A percentile compares a stretch with the other conserved stretches of the same genome.
Evolutionary conservation across 768 basidiomycete species (phyloP).

Genomic region (Boletus vinaceobasis): DNA sequence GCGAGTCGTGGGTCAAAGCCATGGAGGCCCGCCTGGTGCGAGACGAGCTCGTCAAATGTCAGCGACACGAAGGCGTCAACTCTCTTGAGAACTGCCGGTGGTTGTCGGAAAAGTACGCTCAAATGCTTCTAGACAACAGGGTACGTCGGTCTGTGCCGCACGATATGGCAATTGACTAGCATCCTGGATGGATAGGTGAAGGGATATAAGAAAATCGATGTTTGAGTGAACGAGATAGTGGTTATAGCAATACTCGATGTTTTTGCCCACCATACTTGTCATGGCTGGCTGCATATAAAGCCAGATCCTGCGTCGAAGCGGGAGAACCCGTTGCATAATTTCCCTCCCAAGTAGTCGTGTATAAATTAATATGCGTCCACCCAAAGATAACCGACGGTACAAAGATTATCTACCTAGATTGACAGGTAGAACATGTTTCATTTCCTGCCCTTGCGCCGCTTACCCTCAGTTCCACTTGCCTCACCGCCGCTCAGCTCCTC

Average conservation of each 20-base stretch:
- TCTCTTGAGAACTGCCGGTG: constrained; percentile 87
- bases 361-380: constrained; percentile 7
- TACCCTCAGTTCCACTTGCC: constrained; percentile 56
- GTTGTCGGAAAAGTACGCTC: constrained; percentile 76
- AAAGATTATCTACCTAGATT: not conserved
- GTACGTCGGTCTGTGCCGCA: constrained; percentile 42
- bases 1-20: constrained; percentile 91
- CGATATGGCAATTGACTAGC: constrained; percentile 1
- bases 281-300: not conserved
- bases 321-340: not conserved
- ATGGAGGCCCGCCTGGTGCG: constrained; percentile 91
- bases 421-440: constrained; percentile 21
- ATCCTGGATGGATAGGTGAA: constrained; percentile 56
- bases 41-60: constrained; percentile 87
- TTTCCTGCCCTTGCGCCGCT: constrained; percentile 49
- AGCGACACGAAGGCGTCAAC: constrained; percentile 87
- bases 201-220: constrained; percentile 80
- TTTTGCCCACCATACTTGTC: not conserved
- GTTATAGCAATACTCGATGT: not conserved
- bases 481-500: constrained; percentile 69
- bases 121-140: constrained; percentile 75
- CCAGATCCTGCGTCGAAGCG: no score
- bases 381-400: not conserved
- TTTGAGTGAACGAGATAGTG: constrained; percentile 22
- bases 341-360: not conserved